These are phyloP conservation scores for Artemisia tridentata DNA, from an alignment of 129 eudicot genomes.

Conservation along the genomic window DNA sequence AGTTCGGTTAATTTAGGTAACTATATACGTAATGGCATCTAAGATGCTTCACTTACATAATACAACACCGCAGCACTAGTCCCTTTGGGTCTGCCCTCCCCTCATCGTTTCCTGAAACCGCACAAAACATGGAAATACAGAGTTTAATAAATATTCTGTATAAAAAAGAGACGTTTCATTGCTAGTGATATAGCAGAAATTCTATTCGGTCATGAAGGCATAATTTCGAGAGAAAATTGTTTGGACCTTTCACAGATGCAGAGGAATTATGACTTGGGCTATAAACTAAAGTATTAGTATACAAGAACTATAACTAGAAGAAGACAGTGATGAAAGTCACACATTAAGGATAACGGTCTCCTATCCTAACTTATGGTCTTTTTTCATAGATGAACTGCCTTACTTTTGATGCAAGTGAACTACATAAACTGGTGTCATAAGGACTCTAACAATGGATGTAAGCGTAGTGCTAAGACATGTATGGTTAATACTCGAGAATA, in stretches of 20 bases:
- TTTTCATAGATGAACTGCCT: too few relatives aligned
- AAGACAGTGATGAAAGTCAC: too few relatives aligned
- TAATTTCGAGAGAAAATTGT: not conserved
- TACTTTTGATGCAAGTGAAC: not conserved
- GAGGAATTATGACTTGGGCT: too few relatives aligned
- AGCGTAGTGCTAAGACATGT: not conserved
- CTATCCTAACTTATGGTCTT: too few relatives aligned
- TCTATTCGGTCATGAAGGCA: not conserved
- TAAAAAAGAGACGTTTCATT: not conserved
- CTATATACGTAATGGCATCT: constrained; percentile 29
- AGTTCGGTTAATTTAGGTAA: constrained; percentile 37
- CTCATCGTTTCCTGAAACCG: constrained; percentile 65
- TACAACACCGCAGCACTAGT: constrained; percentile 58
- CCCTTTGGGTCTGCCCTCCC: constrained; percentile 74
- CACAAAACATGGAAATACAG: not conserved
- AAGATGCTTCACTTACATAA: constrained; percentile 44
- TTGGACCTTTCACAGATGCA: too few relatives aligned
- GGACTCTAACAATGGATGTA: not conserved
- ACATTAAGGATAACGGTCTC: too few relatives aligned
- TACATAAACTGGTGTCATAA: not conserved
- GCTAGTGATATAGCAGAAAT: not conserved
- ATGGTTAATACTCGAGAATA: not conserved
- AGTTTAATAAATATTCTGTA: not conserved
- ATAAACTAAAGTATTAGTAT: too few relatives aligned
- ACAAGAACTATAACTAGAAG: too few relatives aligned